Evolutionary conservation across 345 rosid genomes (phyloP), one percentile per base, ranked within the genome.

Genomic region (Lepidium didymum): DNA sequence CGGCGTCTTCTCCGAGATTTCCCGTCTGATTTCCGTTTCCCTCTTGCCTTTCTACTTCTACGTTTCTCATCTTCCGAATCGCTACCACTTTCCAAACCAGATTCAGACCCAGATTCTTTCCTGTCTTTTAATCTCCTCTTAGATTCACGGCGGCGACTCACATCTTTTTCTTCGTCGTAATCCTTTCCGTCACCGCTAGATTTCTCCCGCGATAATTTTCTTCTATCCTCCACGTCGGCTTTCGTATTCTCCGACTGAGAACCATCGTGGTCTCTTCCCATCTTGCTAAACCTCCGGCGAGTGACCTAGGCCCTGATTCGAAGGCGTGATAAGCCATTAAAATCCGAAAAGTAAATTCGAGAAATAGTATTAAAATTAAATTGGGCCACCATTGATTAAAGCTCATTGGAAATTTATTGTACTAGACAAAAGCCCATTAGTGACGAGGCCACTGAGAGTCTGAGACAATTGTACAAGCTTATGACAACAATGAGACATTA

Each of bases 11-110:
- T 75, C 46, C 79, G 70, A 38, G 77, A 78, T 62, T 59, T 69
- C 71, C 81, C 56, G 64, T 69, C 61, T 62, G 78, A 77, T 58
- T 77, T 77, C 25, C 70, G 60, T 61, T 70, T 82, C 51, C 70
- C 73, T 61, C 53, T 75, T 14, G 37, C 19, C 8, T 62, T 81
- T 50, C 77, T 75, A 37, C 72, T 77, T 62, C 63, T 50, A 35
- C 67, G 74, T 61, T 62, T 72, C 36, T 78, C 41, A 8, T 14
- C 38, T 75, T 72, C 82, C 36, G 88, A 71, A 1, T 45, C 76
- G 23, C 66, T 49, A 3, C 60, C 67, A 42, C 71, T 75, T 11
- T 75, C 79, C 27, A 75, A 62, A 10, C 60, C 74, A 7, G 74
- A 75, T 31, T 62, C 74, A 5, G 69, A 68, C 0, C 50, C 74